These are phyloP conservation scores for Claviceps sp. DNA, from an alignment of 2,329 filamentous ascomycete genomes.

Conservation along the genomic window DNA sequence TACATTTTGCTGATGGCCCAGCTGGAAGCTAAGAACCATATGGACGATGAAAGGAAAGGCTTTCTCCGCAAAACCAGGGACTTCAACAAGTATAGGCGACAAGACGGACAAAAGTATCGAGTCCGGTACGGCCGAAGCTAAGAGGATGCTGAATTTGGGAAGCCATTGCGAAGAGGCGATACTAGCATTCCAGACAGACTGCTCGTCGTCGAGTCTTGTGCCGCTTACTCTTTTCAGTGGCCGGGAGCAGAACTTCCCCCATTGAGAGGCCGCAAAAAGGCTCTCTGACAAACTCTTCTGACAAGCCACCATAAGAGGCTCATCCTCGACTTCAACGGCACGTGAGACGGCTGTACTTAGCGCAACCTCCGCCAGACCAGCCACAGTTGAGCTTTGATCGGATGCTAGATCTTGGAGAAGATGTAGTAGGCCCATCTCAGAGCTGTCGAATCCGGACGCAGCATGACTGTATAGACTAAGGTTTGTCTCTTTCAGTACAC, in stretches of 20 bases:
- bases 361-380: constrained; percentile 47
- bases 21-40: constrained; percentile 57
- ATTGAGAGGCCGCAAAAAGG: constrained; percentile 40
- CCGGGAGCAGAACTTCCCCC: constrained; percentile 41
- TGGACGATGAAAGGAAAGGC: constrained; percentile 79
- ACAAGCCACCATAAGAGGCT: constrained; percentile 35
- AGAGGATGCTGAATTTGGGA: constrained; percentile 42
- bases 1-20: constrained; percentile 44
- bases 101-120: constrained; percentile 60
- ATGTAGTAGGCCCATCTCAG: constrained; percentile 49
- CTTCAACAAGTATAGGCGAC: constrained; percentile 47
- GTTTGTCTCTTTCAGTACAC: constrained; percentile 46
- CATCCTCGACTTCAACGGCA: constrained; percentile 32
- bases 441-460: constrained; percentile 36
- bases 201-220: constrained; percentile 7
- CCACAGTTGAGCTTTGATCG: constrained; percentile 39
- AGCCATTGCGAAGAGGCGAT: constrained; percentile 44
- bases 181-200: constrained; percentile 18
- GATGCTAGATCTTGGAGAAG: constrained; percentile 49
- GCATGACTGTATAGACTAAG: constrained; percentile 35
- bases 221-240: constrained; percentile 31
- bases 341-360: constrained; percentile 43
- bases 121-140: constrained; percentile 44
- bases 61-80: constrained; percentile 57
- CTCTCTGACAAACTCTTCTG: constrained; percentile 37